Evolutionary conservation across 192 early-diverging fungal genomes (phyloP).

Genomic region (Linnemannia zychae): DNA sequence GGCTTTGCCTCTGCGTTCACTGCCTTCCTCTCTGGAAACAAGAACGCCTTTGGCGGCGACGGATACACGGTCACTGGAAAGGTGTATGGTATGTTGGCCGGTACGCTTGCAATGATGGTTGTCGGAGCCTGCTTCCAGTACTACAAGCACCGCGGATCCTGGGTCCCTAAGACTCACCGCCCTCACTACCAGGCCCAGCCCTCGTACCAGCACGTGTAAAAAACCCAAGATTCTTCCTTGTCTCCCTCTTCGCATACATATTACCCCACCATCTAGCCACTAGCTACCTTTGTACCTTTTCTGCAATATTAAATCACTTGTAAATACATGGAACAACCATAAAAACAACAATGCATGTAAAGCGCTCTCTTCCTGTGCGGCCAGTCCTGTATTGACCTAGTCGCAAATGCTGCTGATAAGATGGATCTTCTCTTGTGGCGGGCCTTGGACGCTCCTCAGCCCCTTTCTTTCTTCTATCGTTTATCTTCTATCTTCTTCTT

Average conservation of each 20-base stretch:
- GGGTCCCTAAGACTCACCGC: conserved; percentile 48
- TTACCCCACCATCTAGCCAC: neutral
- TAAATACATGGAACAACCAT: conserved; percentile 1
- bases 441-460: neutral
- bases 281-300: neutral
- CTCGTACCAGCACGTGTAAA: conserved; percentile 43
- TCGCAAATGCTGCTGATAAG: conserved; percentile 19
- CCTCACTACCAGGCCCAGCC: conserved; percentile 40
- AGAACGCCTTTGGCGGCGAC: conserved; percentile 35
- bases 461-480: neutral
- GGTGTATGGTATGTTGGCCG: conserved; percentile 81
- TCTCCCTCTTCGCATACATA: neutral
- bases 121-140: conserved; percentile 80
- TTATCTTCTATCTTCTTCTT: neutral
- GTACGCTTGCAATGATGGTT: conserved; percentile 72
- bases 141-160: conserved; percentile 52
- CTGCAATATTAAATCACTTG: conserved; percentile 4
- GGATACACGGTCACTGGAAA: conserved; percentile 64
- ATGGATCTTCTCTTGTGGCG: neutral
- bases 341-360: too few relatives aligned
- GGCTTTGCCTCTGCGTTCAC: conserved; percentile 77
- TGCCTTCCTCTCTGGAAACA: conserved; percentile 62
- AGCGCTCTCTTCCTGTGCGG: too few relatives aligned
- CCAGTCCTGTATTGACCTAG: too few relatives aligned
- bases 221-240: neutral